Base-by-base conservation (phyloP, 805 yeast genomes). In the Starmerella khaoyaiensis region DNA sequence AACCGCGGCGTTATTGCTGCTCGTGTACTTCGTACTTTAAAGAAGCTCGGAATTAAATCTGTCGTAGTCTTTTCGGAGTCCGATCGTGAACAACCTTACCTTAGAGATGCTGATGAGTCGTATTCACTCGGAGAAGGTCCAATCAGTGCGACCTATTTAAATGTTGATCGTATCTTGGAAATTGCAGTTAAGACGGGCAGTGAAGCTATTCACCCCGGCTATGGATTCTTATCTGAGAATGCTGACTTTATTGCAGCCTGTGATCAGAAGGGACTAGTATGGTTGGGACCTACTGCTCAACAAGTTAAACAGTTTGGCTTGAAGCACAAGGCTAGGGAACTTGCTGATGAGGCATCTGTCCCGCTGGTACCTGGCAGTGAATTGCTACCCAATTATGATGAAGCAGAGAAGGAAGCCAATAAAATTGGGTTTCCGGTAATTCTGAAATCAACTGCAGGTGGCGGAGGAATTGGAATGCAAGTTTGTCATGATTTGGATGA, bases 391-490 rank as follows among this genome's bases (percentile, higher is more conserved):
- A 54, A 69, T 21, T 76, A 76, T 18, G 76, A 68, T 40, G 83
- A 87, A 53, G 97, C 97, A 21, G 53, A 63, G 46, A 75, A 58
- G 5, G 87, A 90, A 55, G 96, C 86, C 25, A 71, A 64, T 31
- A 55, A 83, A 62, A 71, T 87, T 60, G 97, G 98, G 21, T 86
- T 60, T 64, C 98, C 98, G 6, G 96, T 90, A 33, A 87, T 87
- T 62, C 83, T 87, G 64, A 87, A 87, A 64, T 97, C 98, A 33
- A 97, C 98, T 26, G 90, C 80, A 56, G 98, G 98, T 60, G 98
- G 98, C 64, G 98, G 98, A 69, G 98, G 98, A 57, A 76, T 97
- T 65, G 98, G 98, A 71, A 90, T 87, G 97, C 77, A 97, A 67
- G 97, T 87, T 35, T 97, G 90, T 31, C 71, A 90, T 55, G 94